Conservation (phyloP, 2,329 filamentous ascomycete genomes). For the Trichoderma harzianum region DNA sequence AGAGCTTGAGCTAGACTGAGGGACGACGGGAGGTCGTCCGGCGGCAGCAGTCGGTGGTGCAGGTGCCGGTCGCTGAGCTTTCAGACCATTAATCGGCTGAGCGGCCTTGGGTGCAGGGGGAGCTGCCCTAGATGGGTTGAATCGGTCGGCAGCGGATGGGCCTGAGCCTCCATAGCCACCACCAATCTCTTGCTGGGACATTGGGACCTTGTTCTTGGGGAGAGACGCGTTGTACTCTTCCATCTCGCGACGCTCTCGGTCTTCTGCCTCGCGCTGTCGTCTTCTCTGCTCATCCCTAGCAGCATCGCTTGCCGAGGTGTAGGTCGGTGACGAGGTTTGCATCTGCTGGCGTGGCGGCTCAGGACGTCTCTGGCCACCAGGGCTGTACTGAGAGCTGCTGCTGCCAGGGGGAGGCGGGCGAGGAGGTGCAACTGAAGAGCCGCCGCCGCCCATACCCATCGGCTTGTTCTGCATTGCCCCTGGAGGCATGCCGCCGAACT, state of each 20-base stretch:
- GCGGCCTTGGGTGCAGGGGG: slow-evolving; percentile 70
- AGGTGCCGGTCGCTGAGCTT: slow-evolving; percentile 81
- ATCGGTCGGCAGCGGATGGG: slow-evolving; percentile 58
- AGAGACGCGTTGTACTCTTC: slow-evolving; percentile 88
- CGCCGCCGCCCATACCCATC: slow-evolving; percentile 53
- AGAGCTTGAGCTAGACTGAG: slow-evolving; percentile 50
- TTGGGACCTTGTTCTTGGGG: slow-evolving; percentile 72
- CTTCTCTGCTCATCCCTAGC: slow-evolving; percentile 57
- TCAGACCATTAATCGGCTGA: slow-evolving; percentile 53
- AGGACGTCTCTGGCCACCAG: slow-evolving; percentile 42
- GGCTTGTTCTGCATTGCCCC: slow-evolving; percentile 58
- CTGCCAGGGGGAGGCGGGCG: slow-evolving; percentile 53
- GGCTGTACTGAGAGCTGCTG: slow-evolving; percentile 38
- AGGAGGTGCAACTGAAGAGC: slow-evolving; percentile 63
- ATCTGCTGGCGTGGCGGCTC: slow-evolving; percentile 56
- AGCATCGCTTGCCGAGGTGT: slow-evolving; percentile 46
- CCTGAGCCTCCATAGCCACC: slow-evolving; percentile 53
- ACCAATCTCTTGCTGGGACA: slow-evolving; percentile 85
- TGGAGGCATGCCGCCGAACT: slow-evolving; percentile 62
- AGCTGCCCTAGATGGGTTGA: slow-evolving; percentile 80
- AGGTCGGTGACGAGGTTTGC: slow-evolving; percentile 55
- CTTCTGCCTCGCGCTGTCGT: slow-evolving; percentile 57
- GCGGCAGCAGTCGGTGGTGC: slow-evolving; percentile 53
- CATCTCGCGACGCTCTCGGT: slow-evolving; percentile 69
- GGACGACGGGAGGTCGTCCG: slow-evolving; percentile 45